Conservation (phyloP, 495 filamentous ascomycete genomes). For the Echria macrotheca region DNA sequence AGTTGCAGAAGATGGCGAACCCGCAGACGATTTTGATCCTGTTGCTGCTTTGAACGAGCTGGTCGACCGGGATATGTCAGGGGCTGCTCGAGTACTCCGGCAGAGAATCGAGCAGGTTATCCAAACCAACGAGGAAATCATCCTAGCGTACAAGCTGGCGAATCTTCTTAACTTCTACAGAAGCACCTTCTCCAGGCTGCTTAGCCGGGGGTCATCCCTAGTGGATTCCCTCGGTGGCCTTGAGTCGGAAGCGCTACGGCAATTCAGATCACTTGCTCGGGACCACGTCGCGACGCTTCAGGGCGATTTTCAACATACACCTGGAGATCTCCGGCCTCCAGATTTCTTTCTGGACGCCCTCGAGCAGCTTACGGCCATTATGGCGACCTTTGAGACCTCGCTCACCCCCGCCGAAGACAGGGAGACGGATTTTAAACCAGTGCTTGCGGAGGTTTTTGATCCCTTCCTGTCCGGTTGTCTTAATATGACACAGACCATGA, state of each 20-base stretch:
- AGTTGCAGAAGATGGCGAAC: conserved; percentile 52
- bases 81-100: conserved; percentile 68
- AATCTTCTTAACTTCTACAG: conserved; percentile 88
- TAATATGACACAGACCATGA: conserved; percentile 58
- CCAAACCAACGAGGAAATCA: conserved; percentile 84
- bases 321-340: conserved; percentile 69
- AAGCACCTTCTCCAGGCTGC: conserved; percentile 71
- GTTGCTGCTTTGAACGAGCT: conserved; percentile 78
- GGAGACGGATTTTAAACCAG: conserved; percentile 64
- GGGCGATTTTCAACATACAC: conserved; percentile 57
- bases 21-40: conserved; percentile 62
- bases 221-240: conserved; percentile 61
- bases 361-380: conserved; percentile 62
- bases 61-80: conserved; percentile 78
- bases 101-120: conserved; percentile 88
- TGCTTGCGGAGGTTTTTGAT: conserved; percentile 78
- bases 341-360: conserved; percentile 80
- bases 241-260: conserved; percentile 70
- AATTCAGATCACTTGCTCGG: conserved; percentile 73
- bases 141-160: conserved; percentile 81
- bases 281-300: conserved; percentile 73
- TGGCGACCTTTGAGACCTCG: conserved; percentile 82
- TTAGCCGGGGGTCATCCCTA: conserved; percentile 64
- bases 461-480: conserved; percentile 75
- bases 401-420: conserved; percentile 52